Evolutionary conservation across 139 green algal species (phyloP), one percentile per base, ranked within the genome.

Genomic region (Coelastrella sp.): DNA sequence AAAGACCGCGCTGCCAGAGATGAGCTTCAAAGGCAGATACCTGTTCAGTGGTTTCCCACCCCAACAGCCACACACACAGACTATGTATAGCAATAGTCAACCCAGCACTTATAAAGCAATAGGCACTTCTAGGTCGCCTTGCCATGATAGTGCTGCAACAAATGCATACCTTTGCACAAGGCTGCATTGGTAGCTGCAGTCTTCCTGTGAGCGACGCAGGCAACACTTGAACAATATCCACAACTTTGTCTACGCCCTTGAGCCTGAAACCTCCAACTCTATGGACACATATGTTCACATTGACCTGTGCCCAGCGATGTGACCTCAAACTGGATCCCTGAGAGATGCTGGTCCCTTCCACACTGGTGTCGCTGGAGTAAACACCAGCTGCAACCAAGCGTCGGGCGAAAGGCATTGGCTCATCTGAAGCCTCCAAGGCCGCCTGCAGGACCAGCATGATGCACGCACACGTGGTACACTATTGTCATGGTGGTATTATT

Each of bases 191-290:
- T 22, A 78, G 60, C 83, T 71, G 47, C 65, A 88, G 11, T 32
- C 83, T 19, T 3, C 22, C 16, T 54, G 59, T 66, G 65, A 88
- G 13, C 14, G 47, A n/a, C 11, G 76, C 6, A 71, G 65, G 83
- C 83, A 80, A 47, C 7, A 88, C 66, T 56, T 54, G 59, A 23
- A 88, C 83, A 65, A 88, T 66, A 22, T 88, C 19, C 47, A 80
- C 83, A 16, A 66, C 17, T 19, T 80, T 32, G 54, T 88, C 59
- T 13, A 88, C 59, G 22, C 83, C 83, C 66, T 88, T 88, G 19
- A 88, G 68, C 64, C 83, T 74, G 83, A 80, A 88, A 54, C 68
- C 82, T 56, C 80, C 80, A 60, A 86, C 80, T 22, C 32, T 32
- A 65, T 86, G 59, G 8, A 86, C 80, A 17, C n/a, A 86, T 8